Percentiles rank a stretch among this genome's conserved stretches.
Conservation (phyloP, 441 rosid genomes). For the Dalechampia spathulata region DNA sequence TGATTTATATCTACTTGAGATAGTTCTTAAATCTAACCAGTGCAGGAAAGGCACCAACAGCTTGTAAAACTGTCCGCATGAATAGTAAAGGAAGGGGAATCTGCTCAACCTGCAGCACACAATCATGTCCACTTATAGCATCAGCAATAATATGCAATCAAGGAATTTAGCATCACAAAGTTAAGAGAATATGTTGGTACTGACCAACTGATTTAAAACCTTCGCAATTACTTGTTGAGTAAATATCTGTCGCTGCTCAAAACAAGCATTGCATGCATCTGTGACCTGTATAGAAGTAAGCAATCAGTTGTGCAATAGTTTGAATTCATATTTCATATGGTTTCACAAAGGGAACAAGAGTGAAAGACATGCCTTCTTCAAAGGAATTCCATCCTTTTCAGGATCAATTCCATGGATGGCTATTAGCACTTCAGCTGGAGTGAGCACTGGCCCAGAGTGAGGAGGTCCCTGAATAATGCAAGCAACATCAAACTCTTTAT, state of each 20-base stretch:
- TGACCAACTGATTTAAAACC: slow-evolving; percentile 96
- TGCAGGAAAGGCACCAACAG: slow-evolving; percentile 94
- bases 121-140: slow-evolving; percentile 17
- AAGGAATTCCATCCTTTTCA: slow-evolving; percentile 81
- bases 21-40: slow-evolving; percentile 45
- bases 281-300: slow-evolving; percentile 57
- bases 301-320: slow-evolving; percentile 13
- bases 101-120: slow-evolving; percentile 77
- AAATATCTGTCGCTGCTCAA: slow-evolving; percentile 80
- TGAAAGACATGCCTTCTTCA: slow-evolving; percentile 60
- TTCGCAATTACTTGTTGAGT: slow-evolving; percentile 96
- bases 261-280: slow-evolving; percentile 96
- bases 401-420: slow-evolving; percentile 97
- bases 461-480: slow-evolving; percentile 57
- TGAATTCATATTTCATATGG: not conserved
- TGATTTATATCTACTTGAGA: not conserved
- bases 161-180: slow-evolving; percentile 12
- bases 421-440: slow-evolving; percentile 83
- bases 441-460: slow-evolving; percentile 58
- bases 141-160: slow-evolving; percentile 9
- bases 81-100: slow-evolving; percentile 95
- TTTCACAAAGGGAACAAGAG: slow-evolving; percentile 6
- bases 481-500: slow-evolving; percentile 3
- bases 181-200: slow-evolving; percentile 20
- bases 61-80: slow-evolving; percentile 98